Evolutionary conservation across 2,329 filamentous ascomycete species (phyloP), one percentile per base, ranked within the genome.

Genomic region (Epichloe typhina): DNA sequence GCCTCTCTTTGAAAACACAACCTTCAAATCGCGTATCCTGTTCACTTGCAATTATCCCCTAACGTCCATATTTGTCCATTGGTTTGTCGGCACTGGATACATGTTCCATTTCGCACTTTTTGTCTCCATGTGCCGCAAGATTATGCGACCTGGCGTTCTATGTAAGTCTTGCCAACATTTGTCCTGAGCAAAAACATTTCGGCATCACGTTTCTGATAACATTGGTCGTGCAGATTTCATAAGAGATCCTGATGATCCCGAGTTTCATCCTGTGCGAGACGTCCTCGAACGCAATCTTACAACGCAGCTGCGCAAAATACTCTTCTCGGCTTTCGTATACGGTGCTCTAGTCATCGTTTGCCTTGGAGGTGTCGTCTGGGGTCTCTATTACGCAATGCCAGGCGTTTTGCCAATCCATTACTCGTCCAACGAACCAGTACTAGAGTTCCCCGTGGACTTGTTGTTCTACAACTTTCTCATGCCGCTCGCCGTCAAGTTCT

Each of bases 31-130:
- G 7, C 81, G 93, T 21, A 70, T 95, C 48, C 71, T 81, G 4
- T 98, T 95, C 61, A 88, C 88, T 2, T 72, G 80, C 50, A 75
- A 81, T 54, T 88, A 84, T 54, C 93, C 93, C 0, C 77, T 91
- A 57, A 96, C 89, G 0, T 95, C 91, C 13, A 80, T 94, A 13
- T 98, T 98, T 64, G 86, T 97, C 49, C 93, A 98, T 66, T 98
- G 93, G 93, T 98, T 98, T 62, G 84, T 96, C 51, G 93, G 93
- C 46, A 98, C 93, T 3, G 95, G 90, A 55, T 98, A 98, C 68
- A 98, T 98, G 94, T 98, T 98, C 70, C 93, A 98, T 65, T 98
- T 98, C 64, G 93, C 93, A 5, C 77, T 98, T 3, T 98, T 98
- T 64, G 93, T 98, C 17, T 94, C 90, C 51, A 97, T 98, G 90